Conservation (phyloP, 208 protist species). For the Histomonas meleagridis region DNA sequence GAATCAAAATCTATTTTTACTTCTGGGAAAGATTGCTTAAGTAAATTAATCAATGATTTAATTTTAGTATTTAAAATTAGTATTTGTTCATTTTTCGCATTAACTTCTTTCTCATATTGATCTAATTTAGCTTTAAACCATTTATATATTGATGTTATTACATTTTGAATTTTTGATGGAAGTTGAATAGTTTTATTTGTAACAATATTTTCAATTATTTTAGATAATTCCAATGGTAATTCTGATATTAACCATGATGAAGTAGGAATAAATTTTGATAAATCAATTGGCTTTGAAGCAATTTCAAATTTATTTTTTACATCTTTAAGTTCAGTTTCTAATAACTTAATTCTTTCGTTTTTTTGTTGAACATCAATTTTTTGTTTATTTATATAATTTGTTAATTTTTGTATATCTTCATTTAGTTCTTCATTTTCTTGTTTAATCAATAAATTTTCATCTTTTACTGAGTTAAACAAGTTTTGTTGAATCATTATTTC, state of each 20-base stretch:
- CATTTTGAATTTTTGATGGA: neutral
- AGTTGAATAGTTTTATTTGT: neutral
- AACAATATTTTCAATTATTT: neutral
- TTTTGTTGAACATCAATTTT: neutral
- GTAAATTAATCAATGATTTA: neutral
- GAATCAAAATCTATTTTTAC: neutral
- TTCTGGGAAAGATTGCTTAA: neutral
- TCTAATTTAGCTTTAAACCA: neutral
- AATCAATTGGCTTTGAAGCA: neutral
- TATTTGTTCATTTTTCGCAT: neutral
- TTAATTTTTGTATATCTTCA: neutral
- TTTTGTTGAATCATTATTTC: neutral
- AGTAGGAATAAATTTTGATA: neutral
- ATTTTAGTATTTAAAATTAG: neutral
- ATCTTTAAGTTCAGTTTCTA: neutral
- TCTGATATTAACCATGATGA: neutral
- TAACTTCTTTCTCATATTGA: neutral
- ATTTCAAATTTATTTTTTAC: neutral
- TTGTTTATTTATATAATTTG: neutral
- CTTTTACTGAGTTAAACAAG: too few relatives aligned
- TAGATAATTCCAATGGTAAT: neutral
- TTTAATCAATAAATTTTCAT: too few relatives aligned
- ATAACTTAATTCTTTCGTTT: neutral
- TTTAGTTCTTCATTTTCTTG: neutral
- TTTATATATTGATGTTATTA: neutral